phyloP scores from a whole-genome alignment of 305 asterid genomes.

The Solanum hybrid region DNA sequence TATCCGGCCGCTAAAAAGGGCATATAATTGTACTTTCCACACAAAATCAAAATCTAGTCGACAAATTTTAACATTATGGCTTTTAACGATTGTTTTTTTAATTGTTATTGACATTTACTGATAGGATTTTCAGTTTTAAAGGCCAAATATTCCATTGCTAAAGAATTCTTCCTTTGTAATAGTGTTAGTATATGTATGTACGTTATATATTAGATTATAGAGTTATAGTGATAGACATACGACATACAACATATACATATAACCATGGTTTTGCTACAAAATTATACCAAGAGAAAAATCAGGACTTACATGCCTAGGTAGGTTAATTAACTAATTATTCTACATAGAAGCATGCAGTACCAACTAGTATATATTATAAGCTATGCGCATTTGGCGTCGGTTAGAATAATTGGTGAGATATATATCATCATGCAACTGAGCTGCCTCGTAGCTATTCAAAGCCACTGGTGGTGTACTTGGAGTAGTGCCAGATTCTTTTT shows the following conservation, averaged over 20 bases:
- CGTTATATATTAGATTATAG: not conserved
- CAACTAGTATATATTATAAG: not conserved
- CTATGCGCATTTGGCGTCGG: not conserved
- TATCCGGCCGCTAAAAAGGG: not conserved
- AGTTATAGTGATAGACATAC: not conserved
- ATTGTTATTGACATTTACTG: not conserved
- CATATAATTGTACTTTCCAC: not conserved
- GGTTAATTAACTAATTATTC: too few species aligned
- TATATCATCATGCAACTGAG: not conserved
- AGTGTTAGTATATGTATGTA: not conserved
- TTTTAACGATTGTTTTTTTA: too few species aligned
- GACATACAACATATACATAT: not conserved
- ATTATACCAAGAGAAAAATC: not conserved
- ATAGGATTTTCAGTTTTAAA: too few species aligned
- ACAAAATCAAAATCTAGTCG: too few species aligned
- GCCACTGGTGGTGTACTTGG: not conserved
- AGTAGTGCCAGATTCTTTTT: not conserved
- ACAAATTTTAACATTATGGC: too few species aligned
- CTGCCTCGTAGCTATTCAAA: not conserved
- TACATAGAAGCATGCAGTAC: not conserved
- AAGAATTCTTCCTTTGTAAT: not conserved
- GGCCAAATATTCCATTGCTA: not conserved
- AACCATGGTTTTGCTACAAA: not conserved
- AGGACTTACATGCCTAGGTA: too few species aligned
- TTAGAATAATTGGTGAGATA: not conserved